Evolutionary conservation across 495 filamentous ascomycete genomes (phyloP), one percentile per base, ranked within the genome.

Genomic region (Hyaloscypha finlandica): DNA sequence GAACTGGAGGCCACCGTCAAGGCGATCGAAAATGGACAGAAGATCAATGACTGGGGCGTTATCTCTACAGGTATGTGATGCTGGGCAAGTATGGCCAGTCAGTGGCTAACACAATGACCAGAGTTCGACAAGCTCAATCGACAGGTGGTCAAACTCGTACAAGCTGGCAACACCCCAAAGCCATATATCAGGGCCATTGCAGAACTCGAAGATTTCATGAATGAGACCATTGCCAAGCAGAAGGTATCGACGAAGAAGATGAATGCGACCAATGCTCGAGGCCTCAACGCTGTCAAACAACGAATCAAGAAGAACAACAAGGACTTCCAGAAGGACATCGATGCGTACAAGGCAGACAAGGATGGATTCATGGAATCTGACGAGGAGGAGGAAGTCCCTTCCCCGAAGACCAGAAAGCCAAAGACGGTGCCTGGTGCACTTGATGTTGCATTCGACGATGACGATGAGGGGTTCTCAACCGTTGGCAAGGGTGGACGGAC

Each of bases 51-150:
- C 78, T 99, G 95, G 95, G 89, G 89, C 70, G 87, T 92, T 54
- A 95, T 99, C 72, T 91, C 93, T 67, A 85, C 88, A 76, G 92
- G 94, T 94, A 82, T 75, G 87, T 83, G 37, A 6, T 66, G 25
- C 29, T 48, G 42, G 42, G 16, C 4, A 4, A 48, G 35, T 48
- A 48, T 48, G 42, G 11, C 42, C 42, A 48, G 42, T 48, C 42
- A 22, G n/a, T 35, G 14, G 11, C n/a, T 57, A 48, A 61, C 54
- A 48, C 63, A 14, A 35, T 55, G 52, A 61, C 14, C 72, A 96
- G 94, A 98, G 78, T 98, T 96, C 83, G 95, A 99, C 78, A 97
- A 94, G 83, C 85, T 99, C 75, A 98, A 97, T 82, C 88, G 93
- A 63, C 90, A 96, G 77, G 86, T 97, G 59, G 78, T 84, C 66